Base-by-base conservation (phyloP, 371 early-diverging fungal genomes). In the Parasitella parasitica region DNA sequence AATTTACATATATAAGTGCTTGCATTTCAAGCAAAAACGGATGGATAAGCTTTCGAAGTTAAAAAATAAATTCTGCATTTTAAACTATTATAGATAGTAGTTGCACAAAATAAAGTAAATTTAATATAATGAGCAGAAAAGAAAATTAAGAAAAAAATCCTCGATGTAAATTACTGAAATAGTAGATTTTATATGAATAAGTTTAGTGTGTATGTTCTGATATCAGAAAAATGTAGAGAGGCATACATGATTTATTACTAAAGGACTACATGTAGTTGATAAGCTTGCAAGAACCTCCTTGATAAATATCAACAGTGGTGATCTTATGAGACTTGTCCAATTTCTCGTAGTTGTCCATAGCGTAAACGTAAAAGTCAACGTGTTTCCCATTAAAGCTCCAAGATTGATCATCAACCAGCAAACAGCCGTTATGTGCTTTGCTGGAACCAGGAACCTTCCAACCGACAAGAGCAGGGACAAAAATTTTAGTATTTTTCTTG, bases 401-500 rank as follows among this genome's bases (percentile, higher is more conserved):
- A 69, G 73, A 72, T 59, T 74, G 76, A 75, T 72, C 81, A 61
- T 77, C 78, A 46, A 76, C 78, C 24, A 75, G 59, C 30, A 81
- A 67, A 68, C 81, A 81, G 30, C 81, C 81, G 60, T 81, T 81
- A 68, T 81, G 81, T 30, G 70, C 69, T 63, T 76, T 72, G 57
- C 53, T 66, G 51, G 70, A 49, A 46, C 73, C 73, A 51, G 81
- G 81, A 38, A 81, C 56, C 7, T 65, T 54, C 81, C 81, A 81
- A 16, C 81, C 81, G 24, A 60, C 75, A n/a, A 81, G 54, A 6
- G 50, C 22, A 43, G 81, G 81, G 37, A 81, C 73, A 46, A 49
- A 81, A 55, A 81, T 76, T 74, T 82, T 86, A 64, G 78, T 76
- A 24, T 75, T 75, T 67, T 74, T 74, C 63, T 75, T 71, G 28